Evolutionary conservation across 805 yeast genomes (phyloP).

Genomic region (Saturnispora sanitii): DNA sequence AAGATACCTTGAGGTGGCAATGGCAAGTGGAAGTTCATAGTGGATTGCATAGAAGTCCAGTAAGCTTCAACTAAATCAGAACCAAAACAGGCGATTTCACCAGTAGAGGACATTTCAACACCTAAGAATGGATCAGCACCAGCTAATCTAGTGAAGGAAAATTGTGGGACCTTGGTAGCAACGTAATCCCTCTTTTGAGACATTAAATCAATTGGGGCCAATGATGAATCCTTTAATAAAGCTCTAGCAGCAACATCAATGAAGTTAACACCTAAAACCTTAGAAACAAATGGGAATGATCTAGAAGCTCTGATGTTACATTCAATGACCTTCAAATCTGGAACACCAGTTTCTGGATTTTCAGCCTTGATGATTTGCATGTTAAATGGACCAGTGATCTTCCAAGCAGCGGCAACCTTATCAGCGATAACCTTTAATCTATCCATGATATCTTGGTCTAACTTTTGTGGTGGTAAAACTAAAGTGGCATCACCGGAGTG

Average conservation of each 20-base stretch:
- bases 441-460: conserved; percentile 81
- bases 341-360: conserved; percentile 67
- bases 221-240: conserved; percentile 61
- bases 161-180: conserved; percentile 97
- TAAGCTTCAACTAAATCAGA: conserved; percentile 77
- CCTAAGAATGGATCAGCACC: conserved; percentile 99
- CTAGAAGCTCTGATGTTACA: conserved; percentile 99
- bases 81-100: conserved; percentile 98
- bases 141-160: conserved; percentile 94
- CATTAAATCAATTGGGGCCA: conserved; percentile 81
- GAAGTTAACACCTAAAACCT: conserved; percentile 90
- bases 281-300: conserved; percentile 96
- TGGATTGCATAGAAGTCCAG: conserved; percentile 95
- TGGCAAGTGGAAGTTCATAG: conserved; percentile 95
- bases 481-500: conserved; percentile 99
- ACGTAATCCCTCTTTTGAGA: conserved; percentile 63
- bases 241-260: conserved; percentile 93
- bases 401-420: conserved; percentile 88
- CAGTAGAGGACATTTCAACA: conserved; percentile 98
- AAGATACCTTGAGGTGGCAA: conserved; percentile 81
- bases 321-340: conserved; percentile 87
- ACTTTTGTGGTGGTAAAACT: conserved; percentile 93
- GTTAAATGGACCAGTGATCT: conserved; percentile 95
- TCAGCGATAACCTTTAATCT: conserved; percentile 94
- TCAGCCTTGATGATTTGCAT: conserved; percentile 93